Conservation (phyloP, 495 filamentous ascomycete species). For the Podospora bellae-mahoneyi region DNA sequence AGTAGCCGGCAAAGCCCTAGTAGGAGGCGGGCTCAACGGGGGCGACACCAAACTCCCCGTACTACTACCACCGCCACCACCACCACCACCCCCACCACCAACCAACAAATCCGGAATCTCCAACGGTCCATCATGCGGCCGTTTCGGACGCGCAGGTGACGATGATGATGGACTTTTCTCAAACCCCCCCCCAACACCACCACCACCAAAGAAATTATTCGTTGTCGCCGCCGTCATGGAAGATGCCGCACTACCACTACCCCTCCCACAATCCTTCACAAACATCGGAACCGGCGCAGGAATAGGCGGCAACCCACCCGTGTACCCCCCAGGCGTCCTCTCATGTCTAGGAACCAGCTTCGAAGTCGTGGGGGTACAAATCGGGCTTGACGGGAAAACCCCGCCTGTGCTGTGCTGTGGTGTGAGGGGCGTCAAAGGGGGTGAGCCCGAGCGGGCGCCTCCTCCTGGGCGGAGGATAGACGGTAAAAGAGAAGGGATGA, state of each 20-base stretch:
- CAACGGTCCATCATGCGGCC: slow-evolving; percentile 32
- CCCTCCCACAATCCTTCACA: not conserved
- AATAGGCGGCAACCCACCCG: slow-evolving; percentile 4
- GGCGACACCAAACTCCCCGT: slow-evolving; percentile 6
- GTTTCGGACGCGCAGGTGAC: slow-evolving; percentile 30
- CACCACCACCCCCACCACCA: slow-evolving; percentile 29
- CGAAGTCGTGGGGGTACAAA: slow-evolving; percentile 33
- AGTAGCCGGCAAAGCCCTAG: slow-evolving; percentile 14
- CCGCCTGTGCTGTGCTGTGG: slow-evolving; percentile 11
- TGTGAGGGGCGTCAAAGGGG: slow-evolving; percentile 31
- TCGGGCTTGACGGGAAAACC: slow-evolving; percentile 28
- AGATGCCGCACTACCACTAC: not conserved
- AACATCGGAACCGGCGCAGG: not conserved
- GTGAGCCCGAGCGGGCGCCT: slow-evolving; percentile 26
- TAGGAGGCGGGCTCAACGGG: slow-evolving; percentile 25
- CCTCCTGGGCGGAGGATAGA: slow-evolving; percentile 34
- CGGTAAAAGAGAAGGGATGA: slow-evolving; percentile 40
- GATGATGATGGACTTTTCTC: not conserved
- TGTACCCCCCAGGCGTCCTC: slow-evolving; percentile 19
- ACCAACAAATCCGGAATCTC: slow-evolving; percentile 32
- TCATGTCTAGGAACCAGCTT: slow-evolving; percentile 34
- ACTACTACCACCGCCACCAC: slow-evolving; percentile 23
- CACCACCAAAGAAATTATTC: not conserved
- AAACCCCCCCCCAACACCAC: too few relatives aligned
- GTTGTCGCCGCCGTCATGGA: not conserved